Percentiles rank a stretch among this genome's conserved stretches.
Conservation (phyloP, 371 early-diverging fungal species). For the Haplosporangium sp. region DNA sequence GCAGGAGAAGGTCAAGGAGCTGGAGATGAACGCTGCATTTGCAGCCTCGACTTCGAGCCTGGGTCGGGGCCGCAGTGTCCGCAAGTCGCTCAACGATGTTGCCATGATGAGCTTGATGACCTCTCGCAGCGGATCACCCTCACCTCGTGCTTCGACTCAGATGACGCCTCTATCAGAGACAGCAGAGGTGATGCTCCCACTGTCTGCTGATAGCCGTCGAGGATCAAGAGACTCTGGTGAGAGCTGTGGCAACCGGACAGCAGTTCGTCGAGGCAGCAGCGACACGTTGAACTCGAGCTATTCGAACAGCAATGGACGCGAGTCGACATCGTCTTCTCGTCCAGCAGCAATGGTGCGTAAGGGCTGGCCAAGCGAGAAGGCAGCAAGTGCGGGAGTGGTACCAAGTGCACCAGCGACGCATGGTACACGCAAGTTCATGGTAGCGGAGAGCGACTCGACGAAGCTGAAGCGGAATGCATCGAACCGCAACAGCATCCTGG, state of each 20-base stretch:
- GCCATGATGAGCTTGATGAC: conserved; percentile 39
- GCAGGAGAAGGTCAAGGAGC: conserved; percentile 52
- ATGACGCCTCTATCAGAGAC: conserved; percentile 33
- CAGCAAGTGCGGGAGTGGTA: conserved; percentile 50
- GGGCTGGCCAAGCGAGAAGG: conserved; percentile 57
- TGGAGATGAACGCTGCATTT: conserved; percentile 49
- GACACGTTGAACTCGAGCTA: conserved; percentile 31
- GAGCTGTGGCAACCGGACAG: conserved; percentile 6
- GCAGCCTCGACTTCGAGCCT: conserved; percentile 32
- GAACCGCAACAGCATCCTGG: conserved; percentile 42
- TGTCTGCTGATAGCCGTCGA: conserved; percentile 22
- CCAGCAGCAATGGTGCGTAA: conserved; percentile 51
- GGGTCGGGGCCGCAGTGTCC: conserved; percentile 35
- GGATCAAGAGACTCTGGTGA: conserved; percentile 39
- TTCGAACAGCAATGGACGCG: conserved; percentile 36
- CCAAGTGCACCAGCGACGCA: conserved; percentile 34
- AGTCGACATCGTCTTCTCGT: conserved; percentile 33
- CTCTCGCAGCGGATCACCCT: conserved; percentile 42
- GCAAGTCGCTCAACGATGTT: conserved; percentile 47
- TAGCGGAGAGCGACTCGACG: conserved; percentile 17
- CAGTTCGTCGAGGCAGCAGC: conserved; percentile 36
- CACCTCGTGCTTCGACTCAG: conserved; percentile 33
- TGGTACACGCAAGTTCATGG: conserved; percentile 54
- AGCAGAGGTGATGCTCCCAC: conserved; percentile 10
- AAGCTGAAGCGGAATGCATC: conserved; percentile 44